Base-by-base conservation (phyloP, 192 early-diverging fungal genomes). In the Coemansia sp. region DNA sequence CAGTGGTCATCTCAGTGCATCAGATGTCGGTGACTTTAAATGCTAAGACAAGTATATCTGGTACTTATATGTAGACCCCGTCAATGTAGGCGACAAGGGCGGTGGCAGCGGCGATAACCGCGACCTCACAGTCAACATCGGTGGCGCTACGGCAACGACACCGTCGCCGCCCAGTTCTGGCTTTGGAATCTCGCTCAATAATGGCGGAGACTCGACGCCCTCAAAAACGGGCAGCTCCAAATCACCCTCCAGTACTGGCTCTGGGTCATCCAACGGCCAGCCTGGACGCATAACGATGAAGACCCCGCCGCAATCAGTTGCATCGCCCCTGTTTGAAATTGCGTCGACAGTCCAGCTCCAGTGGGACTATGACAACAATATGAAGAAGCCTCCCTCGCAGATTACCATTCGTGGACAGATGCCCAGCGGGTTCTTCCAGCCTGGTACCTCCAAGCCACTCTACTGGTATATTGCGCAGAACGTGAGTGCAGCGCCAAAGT, bases 401-500 rank as follows among this genome's bases (percentile, higher is more conserved):
- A 72, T 83, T 24, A 79, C 77, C 37, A 78, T 83, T 36, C 75
- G 76, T 33, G 75, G 81, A 17, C 77, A 78, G 57, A 78, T 83
- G 76, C 81, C 81, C 29, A 51, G 64, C 14, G 77, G 77, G 17
- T 75, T 72, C 51, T 57, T 61, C 39, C 66, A 83, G 70, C 81
- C 81, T 4, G 81, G 77, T 19, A 83, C 75, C 11, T 73, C 66
- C 57, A 82, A 82, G 66, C 76, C 81, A 36, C 75, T 83, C 16
- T 78, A 83, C 59, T 83, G 81, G 81, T 78, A 75, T 31, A 83
- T 83, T 67, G 77, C 76, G 48, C 75, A 78, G 66, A 78, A 79
- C 65, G 57, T 74, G 63, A 82, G 74, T 51, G 77, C 73, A 14
- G 40, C 62, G 21, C 37, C 27, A 34, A 83, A 75, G 56, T 56